These are phyloP conservation scores for Fusarium luffae DNA, from an alignment of 2,329 filamentous ascomycete species.

Conservation along the genomic window DNA sequence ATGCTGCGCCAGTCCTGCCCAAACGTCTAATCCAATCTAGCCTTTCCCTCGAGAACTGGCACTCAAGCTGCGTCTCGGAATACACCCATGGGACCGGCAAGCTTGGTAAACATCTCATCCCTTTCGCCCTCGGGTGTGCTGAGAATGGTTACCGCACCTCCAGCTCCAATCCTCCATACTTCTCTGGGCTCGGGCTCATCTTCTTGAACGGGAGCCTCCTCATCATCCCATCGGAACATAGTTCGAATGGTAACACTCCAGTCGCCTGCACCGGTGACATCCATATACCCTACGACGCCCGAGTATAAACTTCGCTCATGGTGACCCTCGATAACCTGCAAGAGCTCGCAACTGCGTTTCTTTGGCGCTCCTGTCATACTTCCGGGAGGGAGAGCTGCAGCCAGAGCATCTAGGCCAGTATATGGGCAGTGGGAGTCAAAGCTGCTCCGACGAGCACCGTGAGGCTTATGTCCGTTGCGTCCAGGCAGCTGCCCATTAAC, in stretches of 20 bases:
- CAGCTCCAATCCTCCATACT: conserved; percentile 86
- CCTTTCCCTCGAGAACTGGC: neutral
- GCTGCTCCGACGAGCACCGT: conserved; percentile 12
- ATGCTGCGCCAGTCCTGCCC: conserved; percentile 15
- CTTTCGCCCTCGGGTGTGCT: conserved; percentile 84
- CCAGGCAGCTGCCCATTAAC: conserved; percentile 75
- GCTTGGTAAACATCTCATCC: conserved; percentile 89
- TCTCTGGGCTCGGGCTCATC: conserved; percentile 56
- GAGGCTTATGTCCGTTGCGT: conserved; percentile 23
- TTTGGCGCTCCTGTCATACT: conserved; percentile 98
- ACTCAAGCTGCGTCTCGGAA: conserved; percentile 54
- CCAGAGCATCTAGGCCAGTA: conserved; percentile 80
- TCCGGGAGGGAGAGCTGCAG: conserved; percentile 83
- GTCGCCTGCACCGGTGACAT: conserved; percentile 84
- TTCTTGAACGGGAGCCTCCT: conserved; percentile 51
- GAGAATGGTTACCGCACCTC: conserved; percentile 87
- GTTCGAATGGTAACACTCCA: conserved; percentile 93
- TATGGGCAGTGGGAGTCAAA: conserved; percentile 45
- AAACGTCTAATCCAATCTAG: neutral
- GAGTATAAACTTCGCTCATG: conserved; percentile 81
- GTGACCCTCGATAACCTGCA: conserved; percentile 73
- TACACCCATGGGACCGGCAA: conserved; percentile 67
- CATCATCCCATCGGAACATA: conserved; percentile 78
- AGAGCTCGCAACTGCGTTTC: conserved; percentile 87
- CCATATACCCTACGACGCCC: conserved; percentile 90